Conservation (phyloP, 1,284 basidiomycete species). For the Marasmius fiardii region DNA sequence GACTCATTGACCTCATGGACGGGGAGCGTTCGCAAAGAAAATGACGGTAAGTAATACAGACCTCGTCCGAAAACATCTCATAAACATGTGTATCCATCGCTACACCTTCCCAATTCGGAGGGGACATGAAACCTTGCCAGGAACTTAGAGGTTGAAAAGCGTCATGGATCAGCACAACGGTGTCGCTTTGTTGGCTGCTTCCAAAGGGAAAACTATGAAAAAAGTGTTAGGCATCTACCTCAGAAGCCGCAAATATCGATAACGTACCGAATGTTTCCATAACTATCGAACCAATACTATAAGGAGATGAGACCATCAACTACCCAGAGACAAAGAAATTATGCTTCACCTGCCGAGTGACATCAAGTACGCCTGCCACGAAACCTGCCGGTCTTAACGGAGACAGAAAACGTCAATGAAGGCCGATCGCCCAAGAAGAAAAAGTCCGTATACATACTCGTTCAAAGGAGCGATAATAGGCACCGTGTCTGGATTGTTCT, state of each 20-base stretch:
- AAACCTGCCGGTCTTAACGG: slow-evolving; percentile 74
- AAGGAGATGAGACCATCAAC: not conserved
- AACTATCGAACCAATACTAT: slow-evolving; percentile 73
- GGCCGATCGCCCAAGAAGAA: not conserved
- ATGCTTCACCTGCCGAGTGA: slow-evolving; percentile 46
- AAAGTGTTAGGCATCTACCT: not conserved
- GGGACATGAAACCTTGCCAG: slow-evolving; percentile 70
- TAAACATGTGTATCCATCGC: slow-evolving; percentile 84
- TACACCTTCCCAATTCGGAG: slow-evolving; percentile 59
- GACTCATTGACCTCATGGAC: not conserved
- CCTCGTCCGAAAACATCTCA: slow-evolving; percentile 71
- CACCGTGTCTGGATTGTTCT: slow-evolving; percentile 52
- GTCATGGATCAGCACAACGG: slow-evolving; percentile 76
- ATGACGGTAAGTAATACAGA: slow-evolving; percentile 26
- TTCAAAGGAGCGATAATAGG: slow-evolving; percentile 75
- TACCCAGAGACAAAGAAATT: slow-evolving; percentile 1
- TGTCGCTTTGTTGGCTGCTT: slow-evolving; percentile 53
- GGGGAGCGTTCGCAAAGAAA: not conserved
- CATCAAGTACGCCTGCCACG: slow-evolving; percentile 49
- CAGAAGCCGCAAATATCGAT: not conserved
- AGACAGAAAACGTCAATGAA: slow-evolving; percentile 5
- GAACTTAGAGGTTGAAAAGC: slow-evolving; percentile 79
- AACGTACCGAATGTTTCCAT: slow-evolving; percentile 67
- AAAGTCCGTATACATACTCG: slow-evolving; percentile 60
- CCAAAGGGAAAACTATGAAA: slow-evolving; percentile 47